These are phyloP conservation scores for Leptomonas pyrrhocoris DNA, from an alignment of 208 protist species.

Conservation along the genomic window DNA sequence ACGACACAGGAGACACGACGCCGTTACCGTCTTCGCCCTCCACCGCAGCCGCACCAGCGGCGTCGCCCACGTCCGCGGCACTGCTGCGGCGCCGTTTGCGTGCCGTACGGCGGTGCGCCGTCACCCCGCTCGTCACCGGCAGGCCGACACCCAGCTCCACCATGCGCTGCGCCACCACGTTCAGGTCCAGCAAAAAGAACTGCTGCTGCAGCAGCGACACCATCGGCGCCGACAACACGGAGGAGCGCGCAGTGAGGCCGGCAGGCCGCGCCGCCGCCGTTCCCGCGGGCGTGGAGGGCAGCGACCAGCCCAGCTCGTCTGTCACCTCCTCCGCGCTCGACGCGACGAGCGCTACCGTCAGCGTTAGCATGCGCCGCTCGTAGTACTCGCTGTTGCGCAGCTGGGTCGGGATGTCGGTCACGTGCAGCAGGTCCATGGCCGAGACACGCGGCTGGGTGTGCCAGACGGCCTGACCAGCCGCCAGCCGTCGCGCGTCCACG, in stretches of 20 bases:
- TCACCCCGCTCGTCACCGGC: slow-evolving; percentile 14
- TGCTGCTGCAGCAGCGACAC: slow-evolving; percentile 25
- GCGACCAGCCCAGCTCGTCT: slow-evolving; percentile 3
- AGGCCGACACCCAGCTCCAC: slow-evolving; percentile 34
- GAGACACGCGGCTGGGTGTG: slow-evolving; percentile 37
- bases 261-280: neutral
- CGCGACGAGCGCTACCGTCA: slow-evolving; percentile 27
- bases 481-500: slow-evolving; percentile 12
- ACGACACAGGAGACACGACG: neutral
- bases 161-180: slow-evolving; percentile 36
- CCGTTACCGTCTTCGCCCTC: neutral
- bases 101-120: neutral
- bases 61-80: neutral
- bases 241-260: neutral
- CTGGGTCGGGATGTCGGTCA: slow-evolving; percentile 31
- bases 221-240: slow-evolving; percentile 19
- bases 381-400: slow-evolving; percentile 36
- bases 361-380: slow-evolving; percentile 38
- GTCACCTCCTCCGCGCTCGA: neutral
- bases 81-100: neutral
- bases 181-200: slow-evolving; percentile 44
- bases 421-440: slow-evolving; percentile 39
- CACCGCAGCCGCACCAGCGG: neutral
- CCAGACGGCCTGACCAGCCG: slow-evolving; percentile 36
- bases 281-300: neutral